Evolutionary conservation across 2,329 filamentous ascomycete genomes (phyloP).

Genomic region (Trichoderma hamatum): DNA sequence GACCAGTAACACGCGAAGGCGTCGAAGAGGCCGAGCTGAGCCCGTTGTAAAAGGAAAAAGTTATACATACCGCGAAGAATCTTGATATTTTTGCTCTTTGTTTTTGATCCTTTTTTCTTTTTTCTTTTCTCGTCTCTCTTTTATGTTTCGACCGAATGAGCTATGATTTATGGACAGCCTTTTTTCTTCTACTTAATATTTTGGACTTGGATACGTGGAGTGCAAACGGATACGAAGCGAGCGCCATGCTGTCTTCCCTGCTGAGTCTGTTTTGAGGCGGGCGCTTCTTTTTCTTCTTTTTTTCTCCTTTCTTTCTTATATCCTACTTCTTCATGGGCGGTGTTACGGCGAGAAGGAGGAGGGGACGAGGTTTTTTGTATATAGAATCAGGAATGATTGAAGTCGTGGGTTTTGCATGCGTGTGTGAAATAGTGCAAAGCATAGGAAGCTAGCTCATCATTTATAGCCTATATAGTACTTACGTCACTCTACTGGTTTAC

Average conservation of each 20-base stretch:
- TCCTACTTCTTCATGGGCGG: conserved; percentile 4
- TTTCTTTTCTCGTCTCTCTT: neutral
- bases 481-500: neutral
- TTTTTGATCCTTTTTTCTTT: neutral
- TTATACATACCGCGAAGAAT: neutral
- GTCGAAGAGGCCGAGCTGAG: conserved; percentile 6
- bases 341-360: conserved; percentile 18
- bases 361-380: neutral
- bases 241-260: conserved; percentile 4
- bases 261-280: neutral
- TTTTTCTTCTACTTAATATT: conserved; percentile 3
- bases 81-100: neutral
- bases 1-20: neutral
- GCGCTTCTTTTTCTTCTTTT: neutral
- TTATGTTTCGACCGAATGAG: conserved; percentile 11
- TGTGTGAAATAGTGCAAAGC: neutral
- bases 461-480: conserved; percentile 11
- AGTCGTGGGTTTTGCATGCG: neutral
- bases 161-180: conserved; percentile 17
- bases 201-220: neutral
- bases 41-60: conserved; percentile 6
- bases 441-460: conserved; percentile 1
- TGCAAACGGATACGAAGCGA: conserved; percentile 19
- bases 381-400: conserved; percentile 11
- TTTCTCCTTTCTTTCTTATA: neutral